phyloP scores from a whole-genome alignment of 768 basidiomycete species.

The Lentinula detonsa region DNA sequence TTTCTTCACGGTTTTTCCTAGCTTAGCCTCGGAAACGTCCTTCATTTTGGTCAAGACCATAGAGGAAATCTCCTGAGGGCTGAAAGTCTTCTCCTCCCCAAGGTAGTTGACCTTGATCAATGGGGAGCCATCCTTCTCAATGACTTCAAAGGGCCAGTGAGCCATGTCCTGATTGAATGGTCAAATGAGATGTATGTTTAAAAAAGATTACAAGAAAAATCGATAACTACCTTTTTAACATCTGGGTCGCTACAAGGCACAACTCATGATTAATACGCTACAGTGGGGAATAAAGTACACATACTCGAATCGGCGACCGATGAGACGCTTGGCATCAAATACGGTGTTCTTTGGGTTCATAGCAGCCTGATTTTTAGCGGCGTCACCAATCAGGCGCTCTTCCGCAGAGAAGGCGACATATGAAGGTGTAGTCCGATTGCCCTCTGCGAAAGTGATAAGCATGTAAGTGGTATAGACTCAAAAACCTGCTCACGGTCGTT shows the following conservation, averaged over 20 bases:
- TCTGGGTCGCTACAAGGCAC: conserved; percentile 66
- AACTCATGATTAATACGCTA: neutral
- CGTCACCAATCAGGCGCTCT: conserved; percentile 98
- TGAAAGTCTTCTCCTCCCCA: conserved; percentile 92
- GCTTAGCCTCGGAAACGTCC: conserved; percentile 98
- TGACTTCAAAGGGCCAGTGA: conserved; percentile 97
- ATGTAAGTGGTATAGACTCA: neutral
- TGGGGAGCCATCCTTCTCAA: conserved; percentile 96
- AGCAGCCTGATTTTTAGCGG: conserved; percentile 97
- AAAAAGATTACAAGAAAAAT: conserved; percentile 8
- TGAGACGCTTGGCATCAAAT: conserved; percentile 98
- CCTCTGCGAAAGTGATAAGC: conserved; percentile 49
- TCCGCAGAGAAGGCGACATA: conserved; percentile 97
- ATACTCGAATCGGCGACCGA: conserved; percentile 94
- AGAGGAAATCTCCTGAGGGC: conserved; percentile 98
- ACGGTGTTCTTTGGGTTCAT: conserved; percentile 99
- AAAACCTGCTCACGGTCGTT: conserved; percentile 71
- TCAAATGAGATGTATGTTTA: neutral
- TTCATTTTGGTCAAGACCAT: conserved; percentile 99
- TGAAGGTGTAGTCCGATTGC: conserved; percentile 97
- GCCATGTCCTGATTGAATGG: conserved; percentile 67
- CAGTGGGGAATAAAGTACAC: conserved; percentile 18
- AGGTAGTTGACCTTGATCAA: conserved; percentile 96
- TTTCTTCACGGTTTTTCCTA: conserved; percentile 97
- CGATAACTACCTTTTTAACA: conserved; percentile 69